phyloP scores from a whole-genome alignment of 1,139 yeast species.

The Suhomyces taliae region DNA sequence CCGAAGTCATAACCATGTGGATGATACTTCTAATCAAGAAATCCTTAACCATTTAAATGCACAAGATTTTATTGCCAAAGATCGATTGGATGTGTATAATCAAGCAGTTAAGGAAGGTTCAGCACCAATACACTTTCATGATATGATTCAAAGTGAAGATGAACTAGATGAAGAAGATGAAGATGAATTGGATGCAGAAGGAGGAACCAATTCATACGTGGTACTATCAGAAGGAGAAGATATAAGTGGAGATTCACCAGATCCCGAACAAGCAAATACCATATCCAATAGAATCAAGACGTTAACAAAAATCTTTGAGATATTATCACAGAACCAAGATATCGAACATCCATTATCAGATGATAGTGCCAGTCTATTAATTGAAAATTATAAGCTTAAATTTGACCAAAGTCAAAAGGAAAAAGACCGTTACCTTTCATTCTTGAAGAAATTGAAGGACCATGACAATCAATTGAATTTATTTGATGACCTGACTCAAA shows the following conservation, averaged over 20 bases:
- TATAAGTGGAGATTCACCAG: conserved; percentile 8
- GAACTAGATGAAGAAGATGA: conserved; percentile 19
- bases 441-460: conserved; percentile 64
- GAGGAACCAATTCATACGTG: conserved; percentile 33
- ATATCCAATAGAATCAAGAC: conserved; percentile 17
- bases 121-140: conserved; percentile 19
- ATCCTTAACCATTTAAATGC: conserved; percentile 24
- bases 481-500: conserved; percentile 8
- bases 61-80: conserved; percentile 32
- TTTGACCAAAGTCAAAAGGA: conserved; percentile 77
- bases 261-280: conserved; percentile 8
- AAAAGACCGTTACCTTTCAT: conserved; percentile 73
- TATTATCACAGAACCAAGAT: conserved; percentile 60
- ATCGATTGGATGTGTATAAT: conserved; percentile 30
- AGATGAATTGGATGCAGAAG: conserved; percentile 6
- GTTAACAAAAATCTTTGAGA: conserved; percentile 56
- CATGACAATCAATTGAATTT: conserved; percentile 16
- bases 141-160: conserved; percentile 18
- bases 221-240: conserved; percentile 24
- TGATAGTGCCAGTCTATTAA: conserved; percentile 73
- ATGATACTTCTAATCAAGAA: conserved; percentile 15
- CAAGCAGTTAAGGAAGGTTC: conserved; percentile 14
- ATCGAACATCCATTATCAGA: conserved; percentile 87
- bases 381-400: conserved; percentile 66
- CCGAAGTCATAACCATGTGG: conserved; percentile 15